A percentile compares a stretch with the other conserved stretches of the same genome.
Conservation (phyloP, 768 basidiomycete species). For the Clavaria fumosa region DNA sequence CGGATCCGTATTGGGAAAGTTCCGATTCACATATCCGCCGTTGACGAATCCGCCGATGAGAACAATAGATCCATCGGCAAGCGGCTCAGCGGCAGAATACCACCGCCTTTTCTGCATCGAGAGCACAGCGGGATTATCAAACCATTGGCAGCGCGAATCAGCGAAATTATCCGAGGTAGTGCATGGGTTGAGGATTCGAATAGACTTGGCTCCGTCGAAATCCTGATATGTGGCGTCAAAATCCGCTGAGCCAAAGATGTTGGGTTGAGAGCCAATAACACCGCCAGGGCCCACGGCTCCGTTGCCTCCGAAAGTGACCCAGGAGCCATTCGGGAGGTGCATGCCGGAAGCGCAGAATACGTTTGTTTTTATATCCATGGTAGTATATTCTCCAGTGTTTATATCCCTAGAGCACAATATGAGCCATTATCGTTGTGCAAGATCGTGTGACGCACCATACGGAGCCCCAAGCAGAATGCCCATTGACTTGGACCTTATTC, state of each 20-base stretch:
- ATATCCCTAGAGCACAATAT: slow-evolving; percentile 35
- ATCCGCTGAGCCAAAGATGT: slow-evolving; percentile 29
- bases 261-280: slow-evolving; percentile 33
- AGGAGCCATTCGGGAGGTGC: slow-evolving; percentile 72
- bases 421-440: not conserved
- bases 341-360: slow-evolving; percentile 75
- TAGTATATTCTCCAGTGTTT: slow-evolving; percentile 33
- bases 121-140: slow-evolving; percentile 45
- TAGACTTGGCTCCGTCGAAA: slow-evolving; percentile 65
- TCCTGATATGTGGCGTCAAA: slow-evolving; percentile 63
- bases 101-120: slow-evolving; percentile 57
- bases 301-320: slow-evolving; percentile 64
- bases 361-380: slow-evolving; percentile 64
- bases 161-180: slow-evolving; percentile 29
- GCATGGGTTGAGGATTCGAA: slow-evolving; percentile 77
- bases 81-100: slow-evolving; percentile 65
- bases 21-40: slow-evolving; percentile 70
- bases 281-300: slow-evolving; percentile 61
- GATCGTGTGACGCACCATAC: slow-evolving; percentile 10
- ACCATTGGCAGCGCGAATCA: slow-evolving; percentile 49
- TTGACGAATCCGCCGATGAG: slow-evolving; percentile 72
- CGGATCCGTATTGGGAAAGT: slow-evolving; percentile 56
- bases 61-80: slow-evolving; percentile 62
- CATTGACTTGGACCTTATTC: slow-evolving; percentile 39
- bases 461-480: slow-evolving; percentile 47